Evolutionary conservation across 1,139 yeast species (phyloP).

Genomic region (Spathaspora jeffriesii): DNA sequence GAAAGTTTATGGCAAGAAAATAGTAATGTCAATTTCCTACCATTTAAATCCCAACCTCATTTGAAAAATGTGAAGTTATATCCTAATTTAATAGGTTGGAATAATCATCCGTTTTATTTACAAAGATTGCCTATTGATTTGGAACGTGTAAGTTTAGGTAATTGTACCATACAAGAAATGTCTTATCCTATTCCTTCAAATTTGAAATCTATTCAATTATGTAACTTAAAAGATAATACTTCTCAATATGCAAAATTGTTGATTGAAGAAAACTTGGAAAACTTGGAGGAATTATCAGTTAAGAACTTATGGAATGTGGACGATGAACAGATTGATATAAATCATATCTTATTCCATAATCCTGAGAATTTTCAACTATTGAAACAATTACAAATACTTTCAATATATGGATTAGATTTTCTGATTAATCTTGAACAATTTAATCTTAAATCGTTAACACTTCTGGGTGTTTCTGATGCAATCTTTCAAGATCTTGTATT

Average conservation of each 20-base stretch:
- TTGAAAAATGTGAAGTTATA: conserved; percentile 10
- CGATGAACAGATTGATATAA: conserved; percentile 1
- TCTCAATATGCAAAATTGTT: conserved; percentile 12
- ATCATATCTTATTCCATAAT: conserved; percentile 4
- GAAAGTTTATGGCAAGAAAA: conserved; percentile 19
- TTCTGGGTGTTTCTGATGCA: conserved; percentile 4
- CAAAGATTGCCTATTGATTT: conserved; percentile 16
- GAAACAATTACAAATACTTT: conserved; percentile 3
- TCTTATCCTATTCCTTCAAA: conserved; percentile 14
- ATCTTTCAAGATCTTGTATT: conserved; percentile 4
- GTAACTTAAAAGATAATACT: conserved; percentile 16
- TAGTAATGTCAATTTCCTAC: conserved; percentile 15
- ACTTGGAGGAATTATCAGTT: conserved; percentile 6
- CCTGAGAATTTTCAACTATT: conserved; percentile 2
- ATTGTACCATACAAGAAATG: conserved; percentile 14
- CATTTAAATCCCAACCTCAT: conserved; percentile 7
- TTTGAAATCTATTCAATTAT: conserved; percentile 12
- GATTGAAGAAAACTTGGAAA: conserved; percentile 10
- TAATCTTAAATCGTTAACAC: conserved; percentile 6
- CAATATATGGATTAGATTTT: conserved; percentile 4
- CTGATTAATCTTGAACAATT: conserved; percentile 1
- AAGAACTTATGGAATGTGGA: conserved; percentile 5
- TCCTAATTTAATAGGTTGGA: conserved; percentile 19
- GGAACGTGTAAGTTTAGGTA: conserved; percentile 16
- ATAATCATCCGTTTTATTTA: conserved; percentile 11